Evolutionary conservation across 345 rosid species (phyloP), one percentile per base, ranked within the genome.

Genomic region (Camelina hispida): DNA sequence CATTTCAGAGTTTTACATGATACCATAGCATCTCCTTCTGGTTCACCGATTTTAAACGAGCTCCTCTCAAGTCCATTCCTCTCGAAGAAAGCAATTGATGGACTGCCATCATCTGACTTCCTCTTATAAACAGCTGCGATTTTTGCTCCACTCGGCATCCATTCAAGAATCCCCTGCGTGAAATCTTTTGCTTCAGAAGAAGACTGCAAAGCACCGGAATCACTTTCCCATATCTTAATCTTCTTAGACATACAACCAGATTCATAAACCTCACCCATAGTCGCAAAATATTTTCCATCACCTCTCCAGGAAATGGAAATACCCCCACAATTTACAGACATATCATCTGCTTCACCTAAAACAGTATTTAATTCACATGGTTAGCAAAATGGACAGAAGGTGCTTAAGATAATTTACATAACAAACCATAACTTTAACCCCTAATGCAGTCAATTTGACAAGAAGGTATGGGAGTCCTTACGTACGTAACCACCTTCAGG

Each of bases 61-160:
- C 85, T 88, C 78, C 99, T 87, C 75, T 83, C 85, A 66, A 95
- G 79, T 61, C 99, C 99, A 82, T 95, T 95, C 76, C 93, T 89
- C 79, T 95, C 98, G 30, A 82, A 90, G 83, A 89, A 92, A 64
- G 83, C 91, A 65, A 95, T 40, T 32, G 83, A 84, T 8, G 94
- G 91, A 70, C 87, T 75, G 22, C 74, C 62, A 61, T 85, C 83
- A 61, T 89, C 93, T 6, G 74, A 77, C 76, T 84, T 87, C 79
- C 79, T 77, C 43, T 85, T 85, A 83, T 79, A 84, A 61, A 88
- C 92, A 54, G 93, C 85, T n/a, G 93, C 97, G 70, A 95, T 86
- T 75, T 90, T 95, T 5, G 93, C 97, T 54, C 98, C 99, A 75
- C 90, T 92, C 15, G 99, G 99, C 99, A 95, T 95, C 99, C 99